phyloP scores from a whole-genome alignment of 768 basidiomycete genomes.

The Lenzites betulinus region DNA sequence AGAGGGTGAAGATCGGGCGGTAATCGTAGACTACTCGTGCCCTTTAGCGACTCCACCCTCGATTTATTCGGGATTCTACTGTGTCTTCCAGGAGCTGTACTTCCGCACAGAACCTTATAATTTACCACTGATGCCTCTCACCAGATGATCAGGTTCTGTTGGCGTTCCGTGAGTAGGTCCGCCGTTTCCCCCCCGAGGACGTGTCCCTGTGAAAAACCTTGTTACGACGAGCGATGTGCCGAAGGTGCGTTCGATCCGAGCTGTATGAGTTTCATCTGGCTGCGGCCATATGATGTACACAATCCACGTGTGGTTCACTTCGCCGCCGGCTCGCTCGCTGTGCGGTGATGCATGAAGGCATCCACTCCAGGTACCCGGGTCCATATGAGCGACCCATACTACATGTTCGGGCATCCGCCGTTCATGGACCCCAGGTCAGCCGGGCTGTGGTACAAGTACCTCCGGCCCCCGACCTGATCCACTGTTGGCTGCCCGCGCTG shows the following conservation, averaged over 20 bases:
- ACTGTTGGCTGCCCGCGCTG: background rate
- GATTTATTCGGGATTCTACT: conserved; percentile 2
- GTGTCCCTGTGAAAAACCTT: background rate
- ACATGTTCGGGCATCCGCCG: background rate
- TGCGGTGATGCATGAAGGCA: background rate
- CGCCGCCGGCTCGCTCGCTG: background rate
- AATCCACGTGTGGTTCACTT: background rate
- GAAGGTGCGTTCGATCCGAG: background rate
- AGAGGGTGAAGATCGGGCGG: conserved; percentile 25
- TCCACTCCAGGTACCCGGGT: background rate
- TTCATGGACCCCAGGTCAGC: background rate
- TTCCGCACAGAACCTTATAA: conserved; percentile 9
- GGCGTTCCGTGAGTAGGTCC: background rate
- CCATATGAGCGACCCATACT: background rate
- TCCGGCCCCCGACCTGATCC: background rate
- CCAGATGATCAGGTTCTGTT: background rate
- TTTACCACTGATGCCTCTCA: conserved; percentile 17
- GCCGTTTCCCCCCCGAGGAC: no score
- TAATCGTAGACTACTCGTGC: conserved; percentile 11
- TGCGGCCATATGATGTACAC: background rate
- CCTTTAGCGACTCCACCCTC: background rate
- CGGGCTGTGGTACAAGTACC: background rate
- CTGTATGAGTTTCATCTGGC: background rate
- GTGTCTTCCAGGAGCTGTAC: conserved; percentile 10
- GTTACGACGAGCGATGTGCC: background rate